phyloP scores from a whole-genome alignment of 78 protist genomes.

The Pelomyxa schiedti region DNA sequence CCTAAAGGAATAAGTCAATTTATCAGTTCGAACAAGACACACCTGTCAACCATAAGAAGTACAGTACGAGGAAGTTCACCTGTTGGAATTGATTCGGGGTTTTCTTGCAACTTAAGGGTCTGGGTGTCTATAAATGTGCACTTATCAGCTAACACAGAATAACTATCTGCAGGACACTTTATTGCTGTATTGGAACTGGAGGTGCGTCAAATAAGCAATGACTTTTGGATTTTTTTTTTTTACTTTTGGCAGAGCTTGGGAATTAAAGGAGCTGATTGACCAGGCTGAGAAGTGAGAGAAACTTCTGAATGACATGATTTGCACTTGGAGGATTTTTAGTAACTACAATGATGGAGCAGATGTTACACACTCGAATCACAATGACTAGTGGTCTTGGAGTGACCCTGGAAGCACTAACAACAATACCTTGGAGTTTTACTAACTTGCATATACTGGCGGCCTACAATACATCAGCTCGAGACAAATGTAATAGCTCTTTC shows the following conservation, averaged over 20 bases:
- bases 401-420: conserved; percentile 61
- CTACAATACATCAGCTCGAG: too few species aligned
- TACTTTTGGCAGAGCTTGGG: conserved; percentile 71
- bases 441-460: conserved; percentile 61
- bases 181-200: too few species aligned
- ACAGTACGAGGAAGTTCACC: conserved; percentile 98
- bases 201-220: too few species aligned
- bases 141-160: neutral
- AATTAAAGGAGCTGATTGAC: conserved; percentile 59
- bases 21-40: neutral
- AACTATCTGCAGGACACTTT: too few species aligned
- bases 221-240: conserved; percentile 62
- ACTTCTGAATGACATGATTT: neutral
- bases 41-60: conserved; percentile 61
- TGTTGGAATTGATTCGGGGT: conserved; percentile 93
- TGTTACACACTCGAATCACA: too few species aligned
- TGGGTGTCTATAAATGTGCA: too few species aligned
- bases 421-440: conserved; percentile 77
- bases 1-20: conserved; percentile 12
- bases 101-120: conserved; percentile 91
- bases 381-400: conserved; percentile 56
- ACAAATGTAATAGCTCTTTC: too few species aligned
- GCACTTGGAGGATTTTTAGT: neutral
- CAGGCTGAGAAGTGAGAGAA: conserved; percentile 5
- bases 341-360: too few species aligned